Evolutionary conservation across 345 rosid species (phyloP), one percentile per base, ranked within the genome.

Genomic region (Litchi chinensis): DNA sequence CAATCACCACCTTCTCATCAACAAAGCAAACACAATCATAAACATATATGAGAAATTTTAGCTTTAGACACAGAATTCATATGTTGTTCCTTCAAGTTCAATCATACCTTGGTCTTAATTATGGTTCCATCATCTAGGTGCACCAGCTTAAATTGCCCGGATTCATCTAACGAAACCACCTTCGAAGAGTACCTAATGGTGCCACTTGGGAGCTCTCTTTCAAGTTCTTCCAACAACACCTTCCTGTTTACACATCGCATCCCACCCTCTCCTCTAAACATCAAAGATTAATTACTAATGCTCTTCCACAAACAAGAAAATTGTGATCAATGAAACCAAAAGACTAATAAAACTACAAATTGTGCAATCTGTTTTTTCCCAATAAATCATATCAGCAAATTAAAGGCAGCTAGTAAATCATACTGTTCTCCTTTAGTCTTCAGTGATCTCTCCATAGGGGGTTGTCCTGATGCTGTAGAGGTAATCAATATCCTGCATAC

Each of bases 161-260:
- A 89, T 78, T 89, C 77, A 79, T 92, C 90, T 56, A 93, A 80
- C 8, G 88, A 88, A 70, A 86, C 94, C 67, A 92, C 82, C 85
- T 87, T 92, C 54, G 93, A 86, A 22, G 94, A 90, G 82, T 75
- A 92, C 84, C 87, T 87, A 37, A 93, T 84, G 68, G 92, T 92
- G 71, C 83, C 90, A 15, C 57, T 39, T 18, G 96, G 98, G 15
- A 93, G 89, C 62, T 90, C 91, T 32, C 44, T 80, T 19, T 64
- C 88, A 21, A 90, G 85, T 63, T 90, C 79, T 82, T 90, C 94
- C 74, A 93, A 56, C 83, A 93, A 66, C 65, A 78, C 10, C 73
- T 77, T 82, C 84, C 98, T 93, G 80, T 66, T 87, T 56, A 88
- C 82, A 48, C 94, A 87, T 26, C 91, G 82, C 63, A 86, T 43